Evolutionary conservation across 1,139 yeast genomes (phyloP).

Genomic region (Dujonia santamariae): DNA sequence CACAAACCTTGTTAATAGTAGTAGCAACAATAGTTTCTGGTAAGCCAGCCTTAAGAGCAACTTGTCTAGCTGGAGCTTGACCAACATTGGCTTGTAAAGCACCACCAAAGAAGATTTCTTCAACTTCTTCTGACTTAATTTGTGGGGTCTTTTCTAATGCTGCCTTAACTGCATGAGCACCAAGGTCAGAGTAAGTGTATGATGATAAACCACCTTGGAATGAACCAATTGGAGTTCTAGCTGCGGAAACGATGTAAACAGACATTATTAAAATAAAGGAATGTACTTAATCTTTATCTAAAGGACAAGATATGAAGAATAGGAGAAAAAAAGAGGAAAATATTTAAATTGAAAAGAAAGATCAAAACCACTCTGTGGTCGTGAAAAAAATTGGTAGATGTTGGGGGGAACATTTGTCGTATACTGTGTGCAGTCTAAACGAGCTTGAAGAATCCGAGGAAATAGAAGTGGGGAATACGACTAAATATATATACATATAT

Average conservation of each 20-base stretch:
- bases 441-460: too few relatives aligned
- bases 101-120: slow-evolving; percentile 90
- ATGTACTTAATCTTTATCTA: too few relatives aligned
- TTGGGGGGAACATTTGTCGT: too few relatives aligned
- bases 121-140: slow-evolving; percentile 74
- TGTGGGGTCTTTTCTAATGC: slow-evolving; percentile 83
- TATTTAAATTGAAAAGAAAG: too few relatives aligned
- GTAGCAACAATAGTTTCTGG: slow-evolving; percentile 77
- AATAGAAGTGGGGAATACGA: too few relatives aligned
- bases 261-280: slow-evolving; percentile 20
- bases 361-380: too few relatives aligned
- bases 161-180: slow-evolving; percentile 86
- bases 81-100: slow-evolving; percentile 93
- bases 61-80: slow-evolving; percentile 98
- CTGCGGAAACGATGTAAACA: slow-evolving; percentile 85
- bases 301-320: too few relatives aligned
- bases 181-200: slow-evolving; percentile 77
- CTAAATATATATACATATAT: too few relatives aligned
- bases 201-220: slow-evolving; percentile 83
- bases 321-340: too few relatives aligned
- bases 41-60: slow-evolving; percentile 86
- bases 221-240: slow-evolving; percentile 95
- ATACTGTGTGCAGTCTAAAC: too few relatives aligned
- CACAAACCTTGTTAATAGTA: slow-evolving; percentile 95
- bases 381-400: too few relatives aligned